These are phyloP conservation scores for Cyberlindnera japonica DNA, from an alignment of 805 yeast species.

Conservation along the genomic window DNA sequence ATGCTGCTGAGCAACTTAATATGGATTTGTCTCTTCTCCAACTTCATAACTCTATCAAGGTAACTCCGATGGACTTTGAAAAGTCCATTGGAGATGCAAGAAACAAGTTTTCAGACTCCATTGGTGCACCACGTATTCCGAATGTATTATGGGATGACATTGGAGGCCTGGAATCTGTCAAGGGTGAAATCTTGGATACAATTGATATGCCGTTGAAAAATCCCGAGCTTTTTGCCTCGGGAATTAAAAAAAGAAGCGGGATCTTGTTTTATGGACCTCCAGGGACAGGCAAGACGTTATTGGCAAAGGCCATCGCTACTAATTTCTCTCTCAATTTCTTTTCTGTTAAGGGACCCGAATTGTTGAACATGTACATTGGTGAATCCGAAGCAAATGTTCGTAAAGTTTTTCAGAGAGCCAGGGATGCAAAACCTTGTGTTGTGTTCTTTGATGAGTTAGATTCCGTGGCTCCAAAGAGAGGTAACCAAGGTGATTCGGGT, in stretches of 20 bases:
- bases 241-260: slow-evolving; percentile 92
- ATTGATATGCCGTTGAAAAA: slow-evolving; percentile 93
- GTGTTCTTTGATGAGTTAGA: slow-evolving; percentile 96
- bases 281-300: slow-evolving; percentile 93
- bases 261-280: slow-evolving; percentile 97
- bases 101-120: slow-evolving; percentile 84
- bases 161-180: slow-evolving; percentile 89
- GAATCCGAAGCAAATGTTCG: slow-evolving; percentile 98
- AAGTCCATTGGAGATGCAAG: slow-evolving; percentile 76
- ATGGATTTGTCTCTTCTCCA: slow-evolving; percentile 15
- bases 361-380: slow-evolving; percentile 96
- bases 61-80: slow-evolving; percentile 61
- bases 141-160: slow-evolving; percentile 96
- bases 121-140: slow-evolving; percentile 96
- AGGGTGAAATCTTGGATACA: slow-evolving; percentile 90
- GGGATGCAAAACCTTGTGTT: slow-evolving; percentile 97
- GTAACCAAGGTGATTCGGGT: slow-evolving; percentile 98
- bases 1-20: slow-evolving; percentile 21
- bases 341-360: slow-evolving; percentile 96
- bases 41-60: slow-evolving; percentile 48
- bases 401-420: slow-evolving; percentile 85
- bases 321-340: slow-evolving; percentile 91
- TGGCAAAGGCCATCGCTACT: slow-evolving; percentile 97
- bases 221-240: slow-evolving; percentile 84
- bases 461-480: slow-evolving; percentile 97